Percentiles rank a stretch among this genome's conserved stretches.
These are phyloP conservation scores for Rubroboletus pulcherrimus DNA, from an alignment of 768 basidiomycete species.

Conservation along the genomic window DNA sequence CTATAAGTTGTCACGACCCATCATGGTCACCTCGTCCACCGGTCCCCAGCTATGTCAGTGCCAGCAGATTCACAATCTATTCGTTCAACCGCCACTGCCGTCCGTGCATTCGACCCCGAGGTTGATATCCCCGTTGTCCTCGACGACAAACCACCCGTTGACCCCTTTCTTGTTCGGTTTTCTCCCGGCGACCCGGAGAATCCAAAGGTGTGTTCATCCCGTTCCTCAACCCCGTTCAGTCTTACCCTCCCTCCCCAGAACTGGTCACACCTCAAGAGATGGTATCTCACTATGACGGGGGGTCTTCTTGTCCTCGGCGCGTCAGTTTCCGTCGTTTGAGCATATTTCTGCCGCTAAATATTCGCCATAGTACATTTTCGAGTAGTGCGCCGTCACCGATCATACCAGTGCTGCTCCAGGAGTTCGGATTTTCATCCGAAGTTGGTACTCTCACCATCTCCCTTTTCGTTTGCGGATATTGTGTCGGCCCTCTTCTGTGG, in stretches of 20 bases:
- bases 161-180: constrained; percentile 33
- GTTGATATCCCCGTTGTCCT: constrained; percentile 2
- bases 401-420: constrained; percentile 38
- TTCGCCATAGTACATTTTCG: constrained; percentile 50
- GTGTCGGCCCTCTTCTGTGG: constrained; percentile 60
- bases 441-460: constrained; percentile 54
- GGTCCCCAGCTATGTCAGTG: constrained; percentile 2
- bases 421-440: constrained; percentile 49
- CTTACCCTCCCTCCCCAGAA: constrained; percentile 34
- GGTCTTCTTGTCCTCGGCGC: constrained; percentile 53
- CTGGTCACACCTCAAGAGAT: constrained; percentile 43
- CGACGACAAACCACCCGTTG: constrained; percentile 13
- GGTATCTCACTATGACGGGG: constrained; percentile 50
- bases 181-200: constrained; percentile 39
- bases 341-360: neutral
- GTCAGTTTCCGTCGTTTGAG: constrained; percentile 29
- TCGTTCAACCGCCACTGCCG: constrained; percentile 10
- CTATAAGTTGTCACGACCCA: constrained; percentile 10
- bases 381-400: constrained; percentile 57
- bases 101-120: constrained; percentile 13
- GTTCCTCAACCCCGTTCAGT: neutral
- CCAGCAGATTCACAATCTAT: constrained; percentile 16
- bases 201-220: constrained; percentile 39
- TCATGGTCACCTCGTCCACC: neutral
- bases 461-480: constrained; percentile 67